Conservation (phyloP, 805 yeast genomes). For the Danielozyma ontarioensis region DNA sequence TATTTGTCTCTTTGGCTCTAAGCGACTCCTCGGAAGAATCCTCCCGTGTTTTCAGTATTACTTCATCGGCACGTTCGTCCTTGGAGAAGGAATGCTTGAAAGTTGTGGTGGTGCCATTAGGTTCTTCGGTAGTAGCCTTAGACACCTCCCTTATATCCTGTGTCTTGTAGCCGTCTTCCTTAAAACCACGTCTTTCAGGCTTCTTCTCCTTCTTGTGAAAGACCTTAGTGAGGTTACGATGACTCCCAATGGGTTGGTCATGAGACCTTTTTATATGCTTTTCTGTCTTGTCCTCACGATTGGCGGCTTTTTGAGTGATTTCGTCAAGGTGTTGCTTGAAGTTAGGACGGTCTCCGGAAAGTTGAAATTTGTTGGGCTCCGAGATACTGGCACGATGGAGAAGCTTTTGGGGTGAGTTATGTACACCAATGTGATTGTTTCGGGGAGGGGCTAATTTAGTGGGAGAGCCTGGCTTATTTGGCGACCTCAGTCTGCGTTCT, state of each 20-base stretch:
- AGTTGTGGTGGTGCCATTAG: no score
- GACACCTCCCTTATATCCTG: not conserved
- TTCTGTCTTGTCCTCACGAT: conserved; percentile 10
- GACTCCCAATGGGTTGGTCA: not conserved
- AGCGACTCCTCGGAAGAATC: no score
- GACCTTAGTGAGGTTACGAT: not conserved
- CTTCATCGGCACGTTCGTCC: no score
- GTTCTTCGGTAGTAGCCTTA: no score
- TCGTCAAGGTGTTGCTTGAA: conserved; percentile 28
- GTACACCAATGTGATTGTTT: no score
- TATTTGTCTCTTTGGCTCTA: no score
- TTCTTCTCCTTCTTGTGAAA: not conserved
- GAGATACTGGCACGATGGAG: not conserved
- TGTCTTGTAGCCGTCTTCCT: conserved; percentile 1
- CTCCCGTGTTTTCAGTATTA: no score
- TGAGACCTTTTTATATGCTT: not conserved
- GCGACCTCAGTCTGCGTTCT: not conserved
- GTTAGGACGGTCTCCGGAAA: conserved; percentile 20
- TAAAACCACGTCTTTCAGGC: not conserved
- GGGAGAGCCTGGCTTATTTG: not conserved
- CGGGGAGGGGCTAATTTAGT: no score
- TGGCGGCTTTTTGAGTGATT: conserved; percentile 12
- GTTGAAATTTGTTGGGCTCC: conserved; percentile 2
- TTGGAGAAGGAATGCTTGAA: no score
- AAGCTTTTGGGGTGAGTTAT: not conserved